These are phyloP conservation scores for Chaetomium strumarium DNA, from an alignment of 2,329 filamentous ascomycete genomes.

Conservation along the genomic window DNA sequence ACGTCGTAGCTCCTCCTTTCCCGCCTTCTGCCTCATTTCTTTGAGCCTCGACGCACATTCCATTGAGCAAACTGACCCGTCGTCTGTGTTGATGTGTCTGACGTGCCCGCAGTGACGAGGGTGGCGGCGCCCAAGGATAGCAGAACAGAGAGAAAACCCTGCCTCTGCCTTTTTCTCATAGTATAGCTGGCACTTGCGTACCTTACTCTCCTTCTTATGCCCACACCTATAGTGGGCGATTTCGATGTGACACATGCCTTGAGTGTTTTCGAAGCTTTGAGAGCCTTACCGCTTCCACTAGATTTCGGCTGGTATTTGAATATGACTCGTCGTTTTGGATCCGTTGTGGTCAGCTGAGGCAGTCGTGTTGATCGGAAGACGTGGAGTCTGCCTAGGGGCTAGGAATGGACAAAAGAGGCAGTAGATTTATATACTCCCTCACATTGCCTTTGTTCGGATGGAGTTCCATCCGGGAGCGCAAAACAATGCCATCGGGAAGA, in stretches of 20 bases:
- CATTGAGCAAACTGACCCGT: background rate
- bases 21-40: background rate
- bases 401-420: background rate
- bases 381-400: background rate
- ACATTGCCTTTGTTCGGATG: background rate
- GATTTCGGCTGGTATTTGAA: too few species aligned
- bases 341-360: background rate
- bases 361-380: background rate
- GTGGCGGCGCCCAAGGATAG: background rate
- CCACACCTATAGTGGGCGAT: background rate
- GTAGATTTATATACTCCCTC: background rate
- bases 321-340: too few species aligned
- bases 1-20: background rate
- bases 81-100: background rate
- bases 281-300: too few species aligned
- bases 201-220: background rate
- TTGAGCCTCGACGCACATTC: background rate
- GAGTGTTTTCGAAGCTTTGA: background rate
- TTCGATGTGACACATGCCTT: background rate
- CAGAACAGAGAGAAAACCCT: background rate
- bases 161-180: background rate
- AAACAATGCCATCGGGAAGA: slow-evolving; percentile 1
- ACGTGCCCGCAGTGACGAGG: background rate
- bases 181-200: background rate
- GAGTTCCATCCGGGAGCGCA: background rate